Evolutionary conservation across 441 rosid genomes (phyloP).

Genomic region (Capsella rubella): DNA sequence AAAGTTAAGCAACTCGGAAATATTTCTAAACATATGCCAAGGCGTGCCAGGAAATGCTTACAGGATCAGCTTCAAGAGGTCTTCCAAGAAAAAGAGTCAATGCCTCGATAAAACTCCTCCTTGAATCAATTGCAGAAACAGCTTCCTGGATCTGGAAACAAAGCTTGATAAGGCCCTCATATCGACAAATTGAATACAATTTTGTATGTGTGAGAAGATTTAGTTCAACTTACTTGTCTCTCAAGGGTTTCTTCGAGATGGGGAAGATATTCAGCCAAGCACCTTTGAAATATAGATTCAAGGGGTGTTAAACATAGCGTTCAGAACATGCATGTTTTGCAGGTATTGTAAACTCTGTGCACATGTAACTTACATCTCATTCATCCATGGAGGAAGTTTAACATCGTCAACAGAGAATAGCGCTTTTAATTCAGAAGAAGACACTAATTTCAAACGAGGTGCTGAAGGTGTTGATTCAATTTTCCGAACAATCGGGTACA

Average conservation of each 20-base stretch:
- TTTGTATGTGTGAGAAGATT: slow-evolving; percentile 2
- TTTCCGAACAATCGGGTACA: slow-evolving; percentile 81
- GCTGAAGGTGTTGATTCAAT: slow-evolving; percentile 74
- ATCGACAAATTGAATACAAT: slow-evolving; percentile 24
- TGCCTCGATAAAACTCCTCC: slow-evolving; percentile 83
- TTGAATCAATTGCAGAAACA: slow-evolving; percentile 63
- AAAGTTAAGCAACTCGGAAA: slow-evolving; percentile 22
- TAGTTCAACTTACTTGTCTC: slow-evolving; percentile 66
- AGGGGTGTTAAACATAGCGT: neutral
- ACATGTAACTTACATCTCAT: slow-evolving; percentile 76
- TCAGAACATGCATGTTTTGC: slow-evolving; percentile 6
- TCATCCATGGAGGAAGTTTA: slow-evolving; percentile 91
- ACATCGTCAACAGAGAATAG: slow-evolving; percentile 85
- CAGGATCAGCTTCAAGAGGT: slow-evolving; percentile 92
- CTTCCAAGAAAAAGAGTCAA: slow-evolving; percentile 76
- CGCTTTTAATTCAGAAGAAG: slow-evolving; percentile 72
- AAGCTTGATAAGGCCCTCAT: slow-evolving; percentile 12
- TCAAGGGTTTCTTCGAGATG: slow-evolving; percentile 84
- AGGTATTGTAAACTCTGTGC: slow-evolving; percentile 6
- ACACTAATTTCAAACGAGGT: slow-evolving; percentile 82
- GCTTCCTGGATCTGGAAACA: slow-evolving; percentile 71
- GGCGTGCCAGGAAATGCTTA: slow-evolving; percentile 46
- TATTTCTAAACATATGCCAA: slow-evolving; percentile 15
- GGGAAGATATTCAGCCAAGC: slow-evolving; percentile 99
- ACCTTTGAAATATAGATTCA: slow-evolving; percentile 60